Evolutionary conservation across 495 filamentous ascomycete species (phyloP).

Genomic region (Penicillium coprophilum): DNA sequence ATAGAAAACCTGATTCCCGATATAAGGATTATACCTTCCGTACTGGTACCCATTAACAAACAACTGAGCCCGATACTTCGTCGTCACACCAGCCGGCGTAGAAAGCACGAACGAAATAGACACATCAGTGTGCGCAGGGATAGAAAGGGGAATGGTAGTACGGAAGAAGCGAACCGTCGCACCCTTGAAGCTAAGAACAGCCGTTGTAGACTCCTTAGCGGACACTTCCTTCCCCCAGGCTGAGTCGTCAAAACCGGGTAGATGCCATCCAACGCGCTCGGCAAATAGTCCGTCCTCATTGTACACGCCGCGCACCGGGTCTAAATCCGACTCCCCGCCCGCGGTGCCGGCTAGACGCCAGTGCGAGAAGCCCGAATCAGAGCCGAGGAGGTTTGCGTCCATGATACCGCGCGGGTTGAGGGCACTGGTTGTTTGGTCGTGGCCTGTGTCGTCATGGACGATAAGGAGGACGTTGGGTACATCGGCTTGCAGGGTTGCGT

Average conservation of each 20-base stretch:
- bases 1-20: slow-evolving; percentile 53
- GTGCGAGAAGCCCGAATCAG: slow-evolving; percentile 44
- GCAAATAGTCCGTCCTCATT: slow-evolving; percentile 71
- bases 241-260: slow-evolving; percentile 55
- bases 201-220: slow-evolving; percentile 14
- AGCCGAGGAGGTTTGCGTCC: slow-evolving; percentile 49
- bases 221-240: slow-evolving; percentile 36
- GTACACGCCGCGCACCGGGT: slow-evolving; percentile 64
- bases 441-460: slow-evolving; percentile 70
- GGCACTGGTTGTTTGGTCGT: slow-evolving; percentile 62
- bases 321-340: slow-evolving; percentile 65
- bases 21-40: slow-evolving; percentile 49
- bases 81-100: slow-evolving; percentile 20
- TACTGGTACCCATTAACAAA: slow-evolving; percentile 55
- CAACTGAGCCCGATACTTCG: slow-evolving; percentile 38
- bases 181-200: slow-evolving; percentile 47
- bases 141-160: slow-evolving; percentile 51
- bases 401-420: slow-evolving; percentile 70
- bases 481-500: slow-evolving; percentile 51
- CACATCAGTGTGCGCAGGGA: slow-evolving; percentile 41
- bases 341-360: slow-evolving; percentile 79
- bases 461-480: slow-evolving; percentile 62
- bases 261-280: slow-evolving; percentile 67
- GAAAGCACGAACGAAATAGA: slow-evolving; percentile 49
- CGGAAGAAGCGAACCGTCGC: slow-evolving; percentile 59